Base-by-base conservation (phyloP, 2,329 filamentous ascomycete genomes). In the Tolypocladium inflatum region DNA sequence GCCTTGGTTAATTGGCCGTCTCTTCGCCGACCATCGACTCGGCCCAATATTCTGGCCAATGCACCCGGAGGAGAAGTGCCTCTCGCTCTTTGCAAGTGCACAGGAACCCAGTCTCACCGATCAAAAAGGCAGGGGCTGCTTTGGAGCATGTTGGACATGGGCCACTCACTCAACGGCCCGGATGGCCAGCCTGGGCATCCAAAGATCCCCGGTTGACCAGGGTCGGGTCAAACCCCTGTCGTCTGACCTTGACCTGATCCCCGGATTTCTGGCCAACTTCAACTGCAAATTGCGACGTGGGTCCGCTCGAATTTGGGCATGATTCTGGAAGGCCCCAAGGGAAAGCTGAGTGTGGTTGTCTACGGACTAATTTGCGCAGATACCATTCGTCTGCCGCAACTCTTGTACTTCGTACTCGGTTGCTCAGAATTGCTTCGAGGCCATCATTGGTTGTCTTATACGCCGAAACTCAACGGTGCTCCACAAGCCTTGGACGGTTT, bases 161-260 rank as follows among this genome's bases (percentile, higher is more conserved):
- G 66, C 63, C 67, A 65, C 62, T 63, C 67, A 65, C 62, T 61
- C 63, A 68, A 68, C 69, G 68, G 69, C 63, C 69, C 69, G 69
- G 69, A 68, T 68, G 66, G 68, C 61, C 67, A 68, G 61, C 60
- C 63, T 65, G 63, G 65, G 61, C 30, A n/a, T 51, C 17, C 17
- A 35, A 59, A 67, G 63, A 63, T 57, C 56, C 57, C 62, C 64
- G 63, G 63, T 50, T n/a, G 63, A 65, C 67, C 63, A 65, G 66
- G 67, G 64, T 65, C 63, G 57, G 57, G 62, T 62, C 39, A 15
- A 26, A 62, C 51, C 69, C 66, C 58, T 64, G 64, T 65, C 60
- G 56, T 66, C 64, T 63, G 67, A 58, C 60, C 62, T 60, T 64
- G 60, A 62, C 60, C 60, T 54, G 63, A 66, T 70, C 67, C 69